phyloP scores from a whole-genome alignment of 1,139 yeast species.

The Lizanozyma gosingica region DNA sequence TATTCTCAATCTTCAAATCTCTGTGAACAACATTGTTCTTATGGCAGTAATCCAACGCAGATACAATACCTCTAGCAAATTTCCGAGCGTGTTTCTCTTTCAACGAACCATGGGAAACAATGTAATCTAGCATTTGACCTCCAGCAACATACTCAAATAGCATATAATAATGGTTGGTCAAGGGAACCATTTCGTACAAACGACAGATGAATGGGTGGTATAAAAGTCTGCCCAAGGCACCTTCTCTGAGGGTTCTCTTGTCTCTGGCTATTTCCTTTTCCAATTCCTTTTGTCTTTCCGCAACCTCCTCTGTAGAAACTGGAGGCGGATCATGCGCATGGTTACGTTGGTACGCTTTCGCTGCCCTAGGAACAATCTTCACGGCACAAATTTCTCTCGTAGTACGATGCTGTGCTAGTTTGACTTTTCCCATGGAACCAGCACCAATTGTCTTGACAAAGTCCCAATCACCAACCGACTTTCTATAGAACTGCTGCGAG shows the following conservation, averaged over 20 bases:
- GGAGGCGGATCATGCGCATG: slow-evolving; percentile 66
- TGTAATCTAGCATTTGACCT: slow-evolving; percentile 95
- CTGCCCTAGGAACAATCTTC: slow-evolving; percentile 74
- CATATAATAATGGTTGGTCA: slow-evolving; percentile 97
- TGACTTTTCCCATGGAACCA: slow-evolving; percentile 98
- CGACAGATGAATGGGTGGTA: slow-evolving; percentile 92
- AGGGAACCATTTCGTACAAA: slow-evolving; percentile 86
- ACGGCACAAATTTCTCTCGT: slow-evolving; percentile 84
- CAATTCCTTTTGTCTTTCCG: slow-evolving; percentile 60
- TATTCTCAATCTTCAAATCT: slow-evolving; percentile 93
- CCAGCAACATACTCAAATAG: slow-evolving; percentile 95
- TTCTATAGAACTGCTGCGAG: slow-evolving; percentile 62
- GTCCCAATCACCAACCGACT: slow-evolving; percentile 95
- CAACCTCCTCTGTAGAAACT: slow-evolving; percentile 44
- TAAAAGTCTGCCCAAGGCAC: slow-evolving; percentile 81
- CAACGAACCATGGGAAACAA: slow-evolving; percentile 91
- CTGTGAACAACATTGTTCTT: slow-evolving; percentile 92
- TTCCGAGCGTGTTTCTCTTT: slow-evolving; percentile 92
- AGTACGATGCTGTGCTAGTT: slow-evolving; percentile 76
- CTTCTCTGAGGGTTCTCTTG: slow-evolving; percentile 87
- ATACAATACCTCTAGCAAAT: slow-evolving; percentile 93
- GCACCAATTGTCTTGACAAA: slow-evolving; percentile 94
- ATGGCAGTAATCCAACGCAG: slow-evolving; percentile 91
- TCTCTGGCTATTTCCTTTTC: slow-evolving; percentile 90
- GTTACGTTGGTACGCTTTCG: slow-evolving; percentile 67